A percentile compares a stretch with the other conserved stretches of the same genome.
Evolutionary conservation across 1,139 yeast genomes (phyloP).

Genomic region (Taphrina wiesneri): DNA sequence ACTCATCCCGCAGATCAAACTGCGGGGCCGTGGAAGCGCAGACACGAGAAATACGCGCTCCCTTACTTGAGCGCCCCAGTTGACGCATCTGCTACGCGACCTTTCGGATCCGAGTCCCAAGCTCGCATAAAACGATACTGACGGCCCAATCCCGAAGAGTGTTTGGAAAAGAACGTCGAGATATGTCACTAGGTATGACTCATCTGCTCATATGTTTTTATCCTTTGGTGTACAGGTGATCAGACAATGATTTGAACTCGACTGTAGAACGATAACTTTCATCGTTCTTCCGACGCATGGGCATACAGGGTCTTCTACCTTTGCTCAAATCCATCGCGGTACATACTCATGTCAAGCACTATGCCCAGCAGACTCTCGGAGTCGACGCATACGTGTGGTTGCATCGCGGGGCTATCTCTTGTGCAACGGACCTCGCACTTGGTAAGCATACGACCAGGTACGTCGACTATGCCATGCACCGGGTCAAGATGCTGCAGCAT

Average conservation of each 20-base stretch:
- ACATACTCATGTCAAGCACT: conserved; percentile 16
- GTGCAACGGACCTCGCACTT: conserved; percentile 79
- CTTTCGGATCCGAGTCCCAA: too few species aligned
- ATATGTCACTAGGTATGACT: too few species aligned
- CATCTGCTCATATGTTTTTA: not conserved
- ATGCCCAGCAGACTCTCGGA: conserved; percentile 59
- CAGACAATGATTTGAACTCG: not conserved
- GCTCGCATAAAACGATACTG: too few species aligned
- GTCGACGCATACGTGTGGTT: conserved; percentile 97
- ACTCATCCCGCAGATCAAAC: not conserved
- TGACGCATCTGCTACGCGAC: not conserved
- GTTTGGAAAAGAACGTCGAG: too few species aligned
- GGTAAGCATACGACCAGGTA: conserved; percentile 70
- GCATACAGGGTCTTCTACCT: conserved; percentile 39
- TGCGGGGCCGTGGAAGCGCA: not conserved
- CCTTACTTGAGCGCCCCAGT: not conserved
- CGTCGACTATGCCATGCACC: conserved; percentile 37
- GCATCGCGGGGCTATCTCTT: conserved; percentile 78
- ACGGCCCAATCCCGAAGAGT: too few species aligned
- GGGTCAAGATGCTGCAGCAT: conserved; percentile 56
- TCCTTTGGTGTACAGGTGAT: not conserved
- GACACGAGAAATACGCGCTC: conserved; percentile 12
- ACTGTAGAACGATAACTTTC: not conserved
- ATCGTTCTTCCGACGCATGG: conserved; percentile 19
- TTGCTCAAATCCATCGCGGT: conserved; percentile 40